Percentiles rank a stretch among this genome's conserved stretches.
Evolutionary conservation across 345 rosid genomes (phyloP).

Genomic region (Salix udensis): DNA sequence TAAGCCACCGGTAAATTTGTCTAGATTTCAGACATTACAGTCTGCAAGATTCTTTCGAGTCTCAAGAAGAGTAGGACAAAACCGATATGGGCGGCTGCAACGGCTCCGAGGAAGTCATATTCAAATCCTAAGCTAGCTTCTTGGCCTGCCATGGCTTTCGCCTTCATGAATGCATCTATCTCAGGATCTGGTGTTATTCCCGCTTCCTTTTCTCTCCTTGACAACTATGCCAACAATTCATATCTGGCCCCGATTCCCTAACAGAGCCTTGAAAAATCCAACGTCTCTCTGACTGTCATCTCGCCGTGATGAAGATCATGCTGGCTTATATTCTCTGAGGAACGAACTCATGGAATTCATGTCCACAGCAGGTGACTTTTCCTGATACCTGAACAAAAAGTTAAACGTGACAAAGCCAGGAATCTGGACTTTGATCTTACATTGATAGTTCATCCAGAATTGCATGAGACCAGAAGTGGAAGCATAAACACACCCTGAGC

Average conservation of each 20-base stretch:
- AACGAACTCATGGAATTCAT: conserved; percentile 42
- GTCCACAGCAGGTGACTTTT: conserved; percentile 47
- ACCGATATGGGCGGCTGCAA: conserved; percentile 32
- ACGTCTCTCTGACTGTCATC: conserved; percentile 61
- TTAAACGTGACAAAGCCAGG: background rate
- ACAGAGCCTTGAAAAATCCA: conserved; percentile 57
- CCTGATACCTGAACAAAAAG: conserved; percentile 37
- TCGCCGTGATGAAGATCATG: conserved; percentile 61
- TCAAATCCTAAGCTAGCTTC: conserved; percentile 38
- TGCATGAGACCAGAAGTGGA: background rate
- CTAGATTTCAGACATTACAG: background rate
- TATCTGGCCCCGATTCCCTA: conserved; percentile 53
- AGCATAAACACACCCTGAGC: conserved; percentile 38
- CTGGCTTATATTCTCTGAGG: conserved; percentile 65
- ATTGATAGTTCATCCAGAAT: background rate
- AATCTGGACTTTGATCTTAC: background rate
- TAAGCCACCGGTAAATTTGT: background rate
- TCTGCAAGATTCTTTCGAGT: background rate
- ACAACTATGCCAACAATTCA: conserved; percentile 42
- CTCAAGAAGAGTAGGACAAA: conserved; percentile 36
- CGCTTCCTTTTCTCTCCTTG: conserved; percentile 43
- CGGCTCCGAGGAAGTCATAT: conserved; percentile 29
- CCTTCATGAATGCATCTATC: conserved; percentile 68
- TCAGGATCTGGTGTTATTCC: conserved; percentile 57
- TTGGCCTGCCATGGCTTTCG: conserved; percentile 44